Evolutionary conservation across 805 yeast genomes (phyloP), one percentile per base, ranked within the genome.

Genomic region (Ogataea thermomethanolica): DNA sequence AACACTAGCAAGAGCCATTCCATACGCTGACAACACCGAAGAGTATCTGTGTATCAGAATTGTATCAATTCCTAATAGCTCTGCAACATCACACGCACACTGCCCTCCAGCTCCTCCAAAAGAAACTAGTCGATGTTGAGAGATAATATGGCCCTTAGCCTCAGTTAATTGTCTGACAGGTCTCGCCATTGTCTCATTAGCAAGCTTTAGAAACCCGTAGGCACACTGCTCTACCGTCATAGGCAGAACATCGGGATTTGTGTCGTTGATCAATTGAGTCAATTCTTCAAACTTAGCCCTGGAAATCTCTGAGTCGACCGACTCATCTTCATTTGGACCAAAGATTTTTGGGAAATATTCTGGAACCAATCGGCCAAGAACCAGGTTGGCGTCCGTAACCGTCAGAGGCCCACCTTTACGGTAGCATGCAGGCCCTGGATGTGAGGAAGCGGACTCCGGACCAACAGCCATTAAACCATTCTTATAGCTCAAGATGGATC

Each of bases 71-170:
- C 89, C 89, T 45, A 88, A 67, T 17, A 74, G 71, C 42, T 76
- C 70, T 1, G 95, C 95, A 25, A 88, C 79, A 7, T 84, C 79
- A 35, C 76, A 79, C 2, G 93, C 90, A 61, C 85, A 90, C 62
- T 88, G 96, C 8, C 96, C 96, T 39, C 96, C 96, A 20, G 95
- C 95, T 34, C 96, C 96, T 33, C 96, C 96, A 64, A 88, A 88
- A 2, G 91, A 74, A 1, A 89, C 95, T 44, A 88, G 64, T 43
- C 82, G 65, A 58, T 88, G 95, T 8, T 73, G 66, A 8, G 83
- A 58, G 1, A 79, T 71, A 29, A 76, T 70, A 54, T 79, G 78
- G 5, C 96, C 96, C 55, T 80, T 85, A 2, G 91, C 86, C 57
- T 87, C 96, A 0, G 95, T 87, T 37, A 88, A 64, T 29, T 84